Base-by-base conservation (phyloP, 2,329 filamentous ascomycete genomes). In the Chaetomiaceae sp. region DNA sequence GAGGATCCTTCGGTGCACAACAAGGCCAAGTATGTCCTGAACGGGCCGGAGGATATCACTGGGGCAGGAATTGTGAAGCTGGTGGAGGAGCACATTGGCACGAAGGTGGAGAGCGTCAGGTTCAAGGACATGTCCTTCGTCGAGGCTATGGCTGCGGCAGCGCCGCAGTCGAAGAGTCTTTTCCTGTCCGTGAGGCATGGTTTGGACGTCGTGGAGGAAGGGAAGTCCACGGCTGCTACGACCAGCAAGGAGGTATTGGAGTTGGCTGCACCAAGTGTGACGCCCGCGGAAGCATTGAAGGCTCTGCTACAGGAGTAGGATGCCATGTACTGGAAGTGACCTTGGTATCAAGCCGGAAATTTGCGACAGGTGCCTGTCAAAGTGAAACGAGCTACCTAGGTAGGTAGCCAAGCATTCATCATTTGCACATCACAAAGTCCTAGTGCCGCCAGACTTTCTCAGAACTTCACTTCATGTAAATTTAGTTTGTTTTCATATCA, bases 11-110 rank as follows among this genome's bases (percentile, higher is more conserved):
- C 26, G 2, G 6, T 6, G 17, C 46, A 48, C 26, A 41, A 38
- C 41, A 38, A 24, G 18, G 33, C 32, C 24, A 37, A 18, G 24
- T 45, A 45, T 11, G 38, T 42, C 3, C 9, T 49, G n/a, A 49
- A 38, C 32, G 47, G 47, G 30, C 47, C 47, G 2, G 47, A 45
- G 26, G 38, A 49, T 14, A 34, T 49, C 22, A 49, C 38, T n/a
- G 47, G 47, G 2, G 19, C 20, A 17, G 18, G 38, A 38, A 45
- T 42, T 18, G 38, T 49, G 8, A 12, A 39, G 20, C 26, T 45
- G 42, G 42, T 45, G 15, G 47, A 49, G 42, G 10, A 30, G n/a
- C 11, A 45, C n/a, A 34, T 49, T 8, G 38, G 47, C 7, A 35
- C 33, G 8, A 12, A 7, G 20, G 42, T 45, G 4, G 38, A 42